Evolutionary conservation across 768 basidiomycete species (phyloP).

Genomic region (Dioszegia aurantiaca): DNA sequence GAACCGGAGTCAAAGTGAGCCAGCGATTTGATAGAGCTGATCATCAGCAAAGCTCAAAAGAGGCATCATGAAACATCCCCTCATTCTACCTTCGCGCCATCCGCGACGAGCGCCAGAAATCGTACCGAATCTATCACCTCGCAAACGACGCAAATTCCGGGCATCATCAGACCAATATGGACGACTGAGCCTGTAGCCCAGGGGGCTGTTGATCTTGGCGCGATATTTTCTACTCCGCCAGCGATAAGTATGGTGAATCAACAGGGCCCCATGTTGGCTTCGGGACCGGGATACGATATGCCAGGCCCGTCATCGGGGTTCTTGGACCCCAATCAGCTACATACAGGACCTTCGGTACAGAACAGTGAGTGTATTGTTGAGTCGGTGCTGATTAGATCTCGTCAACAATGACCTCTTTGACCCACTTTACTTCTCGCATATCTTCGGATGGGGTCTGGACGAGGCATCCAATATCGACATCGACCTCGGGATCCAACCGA

Average conservation of each 20-base stretch:
- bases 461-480: constrained; percentile 26
- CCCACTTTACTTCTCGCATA: constrained; percentile 32
- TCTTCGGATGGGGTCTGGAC: constrained; percentile 43
- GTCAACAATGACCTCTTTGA: constrained; percentile 15
- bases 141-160: neutral
- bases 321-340: constrained; percentile 18
- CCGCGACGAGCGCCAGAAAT: neutral
- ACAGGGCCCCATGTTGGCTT: neutral
- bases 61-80: neutral
- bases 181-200: neutral
- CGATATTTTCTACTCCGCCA: neutral
- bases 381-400: too few relatives aligned
- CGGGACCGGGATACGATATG: neutral
- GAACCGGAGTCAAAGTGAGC: constrained; percentile 3
- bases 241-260: neutral
- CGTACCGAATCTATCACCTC: neutral
- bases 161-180: neutral
- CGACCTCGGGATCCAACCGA: constrained; percentile 35
- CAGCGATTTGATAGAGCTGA: neutral
- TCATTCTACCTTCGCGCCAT: neutral
- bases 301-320: constrained; percentile 21
- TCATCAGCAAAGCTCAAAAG: constrained; percentile 7
- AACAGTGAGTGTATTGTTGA: constrained; percentile 5
- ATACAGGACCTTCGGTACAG: neutral
- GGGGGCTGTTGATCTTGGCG: neutral